These are phyloP conservation scores for Murraya koenigii DNA, from an alignment of 345 rosid species.

Conservation along the genomic window DNA sequence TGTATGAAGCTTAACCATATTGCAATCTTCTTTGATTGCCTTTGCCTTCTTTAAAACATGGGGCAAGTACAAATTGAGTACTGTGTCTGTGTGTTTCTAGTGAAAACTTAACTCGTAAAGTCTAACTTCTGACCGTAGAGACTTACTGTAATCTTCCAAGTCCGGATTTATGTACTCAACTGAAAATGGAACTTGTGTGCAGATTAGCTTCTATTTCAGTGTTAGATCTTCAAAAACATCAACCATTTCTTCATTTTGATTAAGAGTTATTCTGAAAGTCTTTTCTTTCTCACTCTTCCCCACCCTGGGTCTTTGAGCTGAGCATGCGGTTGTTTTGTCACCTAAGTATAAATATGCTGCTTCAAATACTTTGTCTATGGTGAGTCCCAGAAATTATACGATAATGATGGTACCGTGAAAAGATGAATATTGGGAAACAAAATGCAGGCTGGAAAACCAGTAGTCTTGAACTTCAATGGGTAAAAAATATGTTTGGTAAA, in stretches of 20 bases:
- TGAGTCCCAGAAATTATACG: neutral
- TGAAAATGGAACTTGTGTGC: neutral
- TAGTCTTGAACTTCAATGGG: neutral
- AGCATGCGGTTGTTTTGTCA: neutral
- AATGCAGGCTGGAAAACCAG: neutral
- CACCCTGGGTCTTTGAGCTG: constrained; percentile 4
- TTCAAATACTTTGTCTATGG: neutral
- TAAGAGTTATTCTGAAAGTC: constrained; percentile 2
- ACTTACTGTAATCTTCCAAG: neutral
- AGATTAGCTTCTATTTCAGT: constrained; percentile 19
- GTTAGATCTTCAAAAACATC: constrained; percentile 16
- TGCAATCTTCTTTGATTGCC: constrained; percentile 7
- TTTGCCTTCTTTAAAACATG: constrained; percentile 7
- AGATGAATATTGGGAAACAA: neutral
- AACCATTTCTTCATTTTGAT: constrained; percentile 11
- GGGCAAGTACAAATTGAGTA: constrained; percentile 25
- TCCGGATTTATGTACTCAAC: too few relatives aligned
- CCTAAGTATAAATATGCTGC: neutral
- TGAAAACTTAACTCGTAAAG: constrained; percentile 18
- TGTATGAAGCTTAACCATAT: constrained; percentile 17
- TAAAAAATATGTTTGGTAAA: too few relatives aligned
- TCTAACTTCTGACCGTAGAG: constrained; percentile 1
- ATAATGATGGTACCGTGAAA: neutral
- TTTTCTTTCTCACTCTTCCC: constrained; percentile 20
- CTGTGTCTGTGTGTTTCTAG: constrained; percentile 24